A percentile compares a stretch with the other conserved stretches of the same genome.
Evolutionary conservation across 345 rosid genomes (phyloP).

Genomic region (Punica granatum): DNA sequence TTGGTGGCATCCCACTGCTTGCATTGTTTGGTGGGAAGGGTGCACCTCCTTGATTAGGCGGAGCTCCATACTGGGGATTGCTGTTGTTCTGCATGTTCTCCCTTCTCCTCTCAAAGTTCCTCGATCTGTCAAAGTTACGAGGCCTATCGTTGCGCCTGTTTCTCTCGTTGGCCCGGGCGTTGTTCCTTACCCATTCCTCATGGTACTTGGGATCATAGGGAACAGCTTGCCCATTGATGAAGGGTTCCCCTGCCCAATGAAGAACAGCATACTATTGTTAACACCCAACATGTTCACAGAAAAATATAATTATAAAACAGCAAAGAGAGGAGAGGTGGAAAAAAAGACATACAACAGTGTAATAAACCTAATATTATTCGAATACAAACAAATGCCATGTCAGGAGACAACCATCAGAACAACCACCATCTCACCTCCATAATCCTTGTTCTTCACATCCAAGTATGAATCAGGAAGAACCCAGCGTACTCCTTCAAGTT

Average conservation of each 20-base stretch:
- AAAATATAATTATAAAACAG: not conserved
- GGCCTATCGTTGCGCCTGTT: slow-evolving; percentile 85
- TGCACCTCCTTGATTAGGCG: not conserved
- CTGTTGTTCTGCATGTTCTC: slow-evolving; percentile 33
- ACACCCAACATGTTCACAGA: not conserved
- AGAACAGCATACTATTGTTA: not conserved
- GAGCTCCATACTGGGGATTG: slow-evolving; percentile 12
- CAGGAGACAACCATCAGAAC: not conserved
- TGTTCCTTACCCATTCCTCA: slow-evolving; percentile 97
- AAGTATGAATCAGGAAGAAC: slow-evolving; percentile 97
- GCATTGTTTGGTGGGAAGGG: not conserved
- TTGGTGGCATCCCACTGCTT: not conserved
- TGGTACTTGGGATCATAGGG: slow-evolving; percentile 95
- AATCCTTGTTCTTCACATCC: slow-evolving; percentile 86
- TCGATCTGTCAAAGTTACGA: slow-evolving; percentile 61
- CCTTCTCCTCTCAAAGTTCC: slow-evolving; percentile 87
- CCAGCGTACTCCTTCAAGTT: slow-evolving; percentile 77
- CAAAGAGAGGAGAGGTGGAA: not conserved
- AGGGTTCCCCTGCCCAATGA: slow-evolving; percentile 69
- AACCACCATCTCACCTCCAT: slow-evolving; percentile 57
- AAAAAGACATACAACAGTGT: not conserved
- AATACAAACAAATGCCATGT: not conserved
- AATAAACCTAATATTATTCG: not conserved
- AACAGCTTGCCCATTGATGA: slow-evolving; percentile 88
- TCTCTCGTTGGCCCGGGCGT: slow-evolving; percentile 78